phyloP scores from a whole-genome alignment of 2,329 filamentous ascomycete species.

The Neobulgaria alba region DNA sequence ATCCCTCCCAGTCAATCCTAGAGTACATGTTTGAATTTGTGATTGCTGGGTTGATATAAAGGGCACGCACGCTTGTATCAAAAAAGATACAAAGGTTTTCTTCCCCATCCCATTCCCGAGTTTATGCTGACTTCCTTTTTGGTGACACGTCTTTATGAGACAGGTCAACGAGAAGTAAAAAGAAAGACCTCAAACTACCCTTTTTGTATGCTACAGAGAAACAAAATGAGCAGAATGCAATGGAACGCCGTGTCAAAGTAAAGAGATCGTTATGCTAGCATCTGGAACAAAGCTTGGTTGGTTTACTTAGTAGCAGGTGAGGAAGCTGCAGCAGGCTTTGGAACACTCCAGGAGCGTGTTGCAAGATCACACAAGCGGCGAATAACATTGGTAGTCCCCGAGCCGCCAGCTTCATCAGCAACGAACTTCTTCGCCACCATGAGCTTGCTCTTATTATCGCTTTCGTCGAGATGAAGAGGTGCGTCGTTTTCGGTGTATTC shows the following conservation, averaged over 20 bases:
- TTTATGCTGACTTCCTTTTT: slow-evolving; percentile 1
- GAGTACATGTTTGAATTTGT: no score
- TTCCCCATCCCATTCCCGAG: no score
- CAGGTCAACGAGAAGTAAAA: slow-evolving; percentile 3
- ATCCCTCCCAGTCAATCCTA: no score
- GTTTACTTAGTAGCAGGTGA: slow-evolving; percentile 3
- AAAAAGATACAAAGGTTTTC: no score
- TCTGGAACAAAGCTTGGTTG: slow-evolving; percentile 6
- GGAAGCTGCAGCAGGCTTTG: slow-evolving; percentile 10
- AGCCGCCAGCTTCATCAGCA: slow-evolving; percentile 52
- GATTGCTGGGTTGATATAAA: no score
- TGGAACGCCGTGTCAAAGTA: slow-evolving; percentile 12
- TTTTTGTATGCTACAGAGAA: slow-evolving; percentile 16
- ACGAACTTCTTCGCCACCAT: slow-evolving; percentile 64
- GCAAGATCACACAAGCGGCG: slow-evolving; percentile 63
- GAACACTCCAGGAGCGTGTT: slow-evolving; percentile 33
- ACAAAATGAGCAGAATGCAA: slow-evolving; percentile 16
- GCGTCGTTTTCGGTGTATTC: slow-evolving; percentile 48
- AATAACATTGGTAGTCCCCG: slow-evolving; percentile 68
- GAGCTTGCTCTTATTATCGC: slow-evolving; percentile 56
- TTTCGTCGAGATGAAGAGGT: slow-evolving; percentile 55
- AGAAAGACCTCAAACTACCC: slow-evolving; percentile 7
- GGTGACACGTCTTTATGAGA: background rate
- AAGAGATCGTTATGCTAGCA: slow-evolving; percentile 7
- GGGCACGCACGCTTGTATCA: no score